Conservation (phyloP, 495 filamentous ascomycete species). For the Daldinia caldariorum region DNA sequence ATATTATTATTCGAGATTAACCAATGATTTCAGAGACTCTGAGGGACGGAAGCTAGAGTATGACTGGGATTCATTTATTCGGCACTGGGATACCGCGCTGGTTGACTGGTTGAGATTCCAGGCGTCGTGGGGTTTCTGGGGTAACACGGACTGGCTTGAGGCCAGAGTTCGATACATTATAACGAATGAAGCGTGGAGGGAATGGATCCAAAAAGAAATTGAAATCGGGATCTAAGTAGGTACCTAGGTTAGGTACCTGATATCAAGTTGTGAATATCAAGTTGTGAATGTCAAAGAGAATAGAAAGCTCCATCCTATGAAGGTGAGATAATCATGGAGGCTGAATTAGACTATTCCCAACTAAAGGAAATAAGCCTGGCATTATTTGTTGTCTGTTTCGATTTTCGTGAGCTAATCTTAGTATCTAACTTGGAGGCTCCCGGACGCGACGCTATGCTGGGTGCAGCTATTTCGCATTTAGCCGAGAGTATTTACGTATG, state of each 20-base stretch:
- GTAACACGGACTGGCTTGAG: conserved; percentile 56
- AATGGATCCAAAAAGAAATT: conserved; percentile 34
- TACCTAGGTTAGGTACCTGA: not conserved
- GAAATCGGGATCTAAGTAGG: not conserved
- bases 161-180: conserved; percentile 47
- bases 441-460: conserved; percentile 4
- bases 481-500: conserved; percentile 12
- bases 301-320: not conserved
- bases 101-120: conserved; percentile 62
- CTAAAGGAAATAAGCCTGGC: not conserved
- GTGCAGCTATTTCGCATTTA: conserved; percentile 22
- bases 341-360: not conserved
- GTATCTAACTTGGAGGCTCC: conserved; percentile 3
- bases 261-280: not conserved
- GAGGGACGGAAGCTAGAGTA: conserved; percentile 39
- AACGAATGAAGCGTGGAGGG: conserved; percentile 37
- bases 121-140: conserved; percentile 61
- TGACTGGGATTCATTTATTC: conserved; percentile 51
- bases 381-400: not conserved
- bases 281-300: not conserved
- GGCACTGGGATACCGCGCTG: conserved; percentile 58
- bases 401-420: conserved; percentile 8
- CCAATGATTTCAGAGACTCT: conserved; percentile 13
- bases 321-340: not conserved
- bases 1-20: conserved; percentile 47